Conservation (phyloP, 148 eudicot species). For the Silene uniflora region DNA sequence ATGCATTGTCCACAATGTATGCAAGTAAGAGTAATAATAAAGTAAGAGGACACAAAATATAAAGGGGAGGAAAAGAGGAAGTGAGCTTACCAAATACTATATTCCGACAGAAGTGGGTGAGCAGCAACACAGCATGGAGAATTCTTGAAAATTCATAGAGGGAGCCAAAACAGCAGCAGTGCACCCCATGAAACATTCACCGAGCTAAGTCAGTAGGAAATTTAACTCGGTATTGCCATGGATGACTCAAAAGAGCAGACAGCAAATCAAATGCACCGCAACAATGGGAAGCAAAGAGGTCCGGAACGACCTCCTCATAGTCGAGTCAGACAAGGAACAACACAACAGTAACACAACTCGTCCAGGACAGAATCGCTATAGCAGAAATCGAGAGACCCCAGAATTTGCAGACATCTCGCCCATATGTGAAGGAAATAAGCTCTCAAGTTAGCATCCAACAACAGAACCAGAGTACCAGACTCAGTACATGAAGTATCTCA, state of each 20-base stretch:
- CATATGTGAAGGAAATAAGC: neutral
- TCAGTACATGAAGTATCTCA: too few relatives aligned
- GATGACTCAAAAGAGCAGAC: neutral
- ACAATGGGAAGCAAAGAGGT: neutral
- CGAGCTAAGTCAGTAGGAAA: neutral
- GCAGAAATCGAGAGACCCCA: neutral
- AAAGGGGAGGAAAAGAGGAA: too few relatives aligned
- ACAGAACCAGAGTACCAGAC: accelerated
- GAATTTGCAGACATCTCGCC: neutral
- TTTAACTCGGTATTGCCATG: neutral
- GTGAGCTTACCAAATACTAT: too few relatives aligned
- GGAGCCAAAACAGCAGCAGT: neutral
- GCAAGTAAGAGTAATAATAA: too few relatives aligned
- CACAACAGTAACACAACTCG: neutral
- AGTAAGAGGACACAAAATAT: too few relatives aligned
- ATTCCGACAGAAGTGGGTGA: too few relatives aligned
- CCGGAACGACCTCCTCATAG: neutral
- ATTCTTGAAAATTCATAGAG: too few relatives aligned
- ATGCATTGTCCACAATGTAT: too few relatives aligned
- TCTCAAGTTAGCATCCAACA: too few relatives aligned
- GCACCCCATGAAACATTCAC: neutral
- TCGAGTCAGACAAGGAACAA: neutral
- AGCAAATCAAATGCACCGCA: neutral
- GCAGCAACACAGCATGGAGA: too few relatives aligned
- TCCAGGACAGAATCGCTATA: neutral